Evolutionary conservation across 2,329 filamentous ascomycete genomes (phyloP).

Genomic region (Xylariales sp.): DNA sequence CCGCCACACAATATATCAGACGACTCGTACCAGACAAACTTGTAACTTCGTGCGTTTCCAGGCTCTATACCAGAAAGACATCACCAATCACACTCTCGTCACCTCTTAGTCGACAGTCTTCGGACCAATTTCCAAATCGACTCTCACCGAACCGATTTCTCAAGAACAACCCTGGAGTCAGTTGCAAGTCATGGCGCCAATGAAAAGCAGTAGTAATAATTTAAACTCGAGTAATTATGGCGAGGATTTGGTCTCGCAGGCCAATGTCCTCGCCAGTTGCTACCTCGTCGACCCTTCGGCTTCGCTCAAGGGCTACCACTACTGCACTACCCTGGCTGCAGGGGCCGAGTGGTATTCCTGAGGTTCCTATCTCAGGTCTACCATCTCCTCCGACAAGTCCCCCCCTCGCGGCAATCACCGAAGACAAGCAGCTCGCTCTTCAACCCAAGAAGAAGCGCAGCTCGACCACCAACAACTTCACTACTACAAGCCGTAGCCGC

Average conservation of each 20-base stretch:
- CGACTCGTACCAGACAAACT: not conserved
- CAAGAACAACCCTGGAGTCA: conserved; percentile 9
- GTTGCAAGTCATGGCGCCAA: conserved; percentile 53
- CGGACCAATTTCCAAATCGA: not conserved
- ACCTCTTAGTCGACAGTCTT: not conserved
- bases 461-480: conserved; percentile 26
- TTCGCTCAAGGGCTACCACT: conserved; percentile 79
- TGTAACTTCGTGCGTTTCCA: no score
- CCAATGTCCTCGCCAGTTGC: conserved; percentile 85
- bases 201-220: conserved; percentile 66
- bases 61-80: no score
- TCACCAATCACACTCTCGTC: not conserved
- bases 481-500: conserved; percentile 41
- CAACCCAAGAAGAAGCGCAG: conserved; percentile 49
- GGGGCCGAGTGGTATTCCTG: conserved; percentile 93
- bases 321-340: conserved; percentile 88
- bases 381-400: conserved; percentile 83
- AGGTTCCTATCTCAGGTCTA: conserved; percentile 79
- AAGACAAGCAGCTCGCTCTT: conserved; percentile 63
- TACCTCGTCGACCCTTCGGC: conserved; percentile 75
- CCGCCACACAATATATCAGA: no score
- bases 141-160: not conserved
- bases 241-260: conserved; percentile 58
- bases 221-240: conserved; percentile 72
- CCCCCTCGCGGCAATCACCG: conserved; percentile 74